Base-by-base conservation (phyloP, 768 basidiomycete genomes). In the Dioszegia aurantiaca region DNA sequence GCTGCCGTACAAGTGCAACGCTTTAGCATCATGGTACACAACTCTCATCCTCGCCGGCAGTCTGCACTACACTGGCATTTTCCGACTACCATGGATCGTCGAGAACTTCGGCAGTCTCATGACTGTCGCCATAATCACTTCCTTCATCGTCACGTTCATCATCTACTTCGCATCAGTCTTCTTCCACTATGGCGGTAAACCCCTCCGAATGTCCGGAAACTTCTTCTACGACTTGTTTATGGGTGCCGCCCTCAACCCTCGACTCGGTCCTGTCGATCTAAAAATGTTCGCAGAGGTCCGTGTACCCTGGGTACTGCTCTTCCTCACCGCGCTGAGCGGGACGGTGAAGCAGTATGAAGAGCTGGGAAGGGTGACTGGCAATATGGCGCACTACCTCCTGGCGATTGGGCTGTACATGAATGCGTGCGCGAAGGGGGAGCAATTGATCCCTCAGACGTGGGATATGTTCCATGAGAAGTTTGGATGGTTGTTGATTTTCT, bases 231-330 rank as follows among this genome's bases (percentile, higher is more conserved):
- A 95, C 66, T 86, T 90, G 60, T 95, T 93, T 79, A 95, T 97
- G 93, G 94, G 94, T 43, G 91, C 92, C 39, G 83, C 83, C 52
- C 81, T 99, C 62, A 99, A 98, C 79, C 95, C 95, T 6, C 85
- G 94, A 58, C 82, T 99, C 60, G 91, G 91, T 6, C 81, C 82
- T 19, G 83, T 99, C 61, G 94, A 98, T 77, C 80, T 99, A 70
- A 99, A 99, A 79, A 97, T 98, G 93, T 99, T 90, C 86, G 89
- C 89, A 4, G 92, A 95, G 72, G 90, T 97, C 59, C 85, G 95
- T 48, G 88, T 99, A 65, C 91, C 93, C 3, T 99, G 95, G 95
- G 87, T 93, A 39, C 85, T 95, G 53, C 86, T 95, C 17, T 97
- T 97, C 81, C 87, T 91, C 78, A 81, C 97, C 64, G 83, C 92